A percentile compares a stretch with the other conserved stretches of the same genome.
Conservation (phyloP, 495 filamentous ascomycete genomes). For the Penicillium nucicola region DNA sequence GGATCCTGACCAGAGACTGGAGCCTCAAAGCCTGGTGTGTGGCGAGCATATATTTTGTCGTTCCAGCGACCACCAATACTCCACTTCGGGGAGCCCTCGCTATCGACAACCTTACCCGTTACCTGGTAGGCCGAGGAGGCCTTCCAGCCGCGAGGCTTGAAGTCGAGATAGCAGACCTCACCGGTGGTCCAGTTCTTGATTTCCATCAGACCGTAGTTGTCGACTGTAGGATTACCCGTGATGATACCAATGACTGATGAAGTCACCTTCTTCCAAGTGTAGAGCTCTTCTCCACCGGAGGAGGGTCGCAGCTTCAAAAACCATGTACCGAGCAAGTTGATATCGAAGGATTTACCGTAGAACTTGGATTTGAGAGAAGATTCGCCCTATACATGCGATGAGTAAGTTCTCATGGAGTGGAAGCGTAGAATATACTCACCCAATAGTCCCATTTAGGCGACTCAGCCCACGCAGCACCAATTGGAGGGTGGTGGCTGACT, state of each 20-base stretch:
- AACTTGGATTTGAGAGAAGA: conserved; percentile 97
- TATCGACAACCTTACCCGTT: conserved; percentile 75
- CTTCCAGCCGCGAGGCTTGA: conserved; percentile 95
- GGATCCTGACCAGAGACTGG: conserved; percentile 54
- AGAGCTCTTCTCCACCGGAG: conserved; percentile 80
- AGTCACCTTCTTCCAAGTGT: conserved; percentile 98
- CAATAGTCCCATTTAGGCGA: conserved; percentile 95
- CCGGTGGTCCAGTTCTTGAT: conserved; percentile 96
- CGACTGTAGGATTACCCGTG: conserved; percentile 92
- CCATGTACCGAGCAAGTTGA: conserved; percentile 96
- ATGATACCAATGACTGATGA: conserved; percentile 98
- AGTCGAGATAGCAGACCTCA: conserved; percentile 85
- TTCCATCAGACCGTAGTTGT: conserved; percentile 97
- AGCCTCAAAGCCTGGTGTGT: conserved; percentile 86
- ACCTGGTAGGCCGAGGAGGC: conserved; percentile 85
- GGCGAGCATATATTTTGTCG: conserved; percentile 91
- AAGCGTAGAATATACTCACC: conserved; percentile 34
- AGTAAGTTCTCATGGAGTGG: background rate
- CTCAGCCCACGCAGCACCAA: conserved; percentile 92
- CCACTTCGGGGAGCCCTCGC: conserved; percentile 72
- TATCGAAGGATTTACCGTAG: conserved; percentile 95
- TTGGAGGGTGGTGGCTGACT: conserved; percentile 95
- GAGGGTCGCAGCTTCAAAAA: conserved; percentile 83
- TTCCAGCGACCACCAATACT: conserved; percentile 95
- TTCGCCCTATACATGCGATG: conserved; percentile 59